A percentile compares a stretch with the other conserved stretches of the same genome.
Evolutionary conservation across 2,329 filamentous ascomycete genomes (phyloP).

Genomic region (Aspergillus fijiensis): DNA sequence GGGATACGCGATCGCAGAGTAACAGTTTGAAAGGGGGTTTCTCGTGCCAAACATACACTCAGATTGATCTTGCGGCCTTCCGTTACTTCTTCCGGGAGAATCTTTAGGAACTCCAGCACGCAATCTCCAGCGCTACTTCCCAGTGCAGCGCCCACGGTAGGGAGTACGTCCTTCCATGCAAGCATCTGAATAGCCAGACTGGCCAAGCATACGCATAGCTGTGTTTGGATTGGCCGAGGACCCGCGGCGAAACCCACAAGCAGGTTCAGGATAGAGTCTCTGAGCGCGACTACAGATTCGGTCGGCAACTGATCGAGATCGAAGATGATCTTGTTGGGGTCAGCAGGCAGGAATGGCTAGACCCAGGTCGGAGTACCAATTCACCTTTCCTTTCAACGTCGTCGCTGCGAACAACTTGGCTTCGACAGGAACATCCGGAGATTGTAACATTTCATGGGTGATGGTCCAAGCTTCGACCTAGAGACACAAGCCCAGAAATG

Average conservation of each 20-base stretch:
- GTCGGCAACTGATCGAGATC: conserved; percentile 86
- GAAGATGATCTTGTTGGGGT: conserved; percentile 78
- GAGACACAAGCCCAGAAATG: conserved; percentile 2
- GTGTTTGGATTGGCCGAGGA: conserved; percentile 79
- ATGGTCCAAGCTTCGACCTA: conserved; percentile 89
- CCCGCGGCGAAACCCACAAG: conserved; percentile 79
- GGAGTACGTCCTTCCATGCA: conserved; percentile 89
- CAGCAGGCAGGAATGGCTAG: conserved; percentile 20
- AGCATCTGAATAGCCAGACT: conserved; percentile 96
- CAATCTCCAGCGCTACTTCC: conserved; percentile 71
- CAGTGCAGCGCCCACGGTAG: conserved; percentile 74
- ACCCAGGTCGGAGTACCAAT: conserved; percentile 20
- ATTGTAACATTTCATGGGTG: conserved; percentile 82
- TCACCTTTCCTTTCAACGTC: conserved; percentile 95
- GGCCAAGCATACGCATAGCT: conserved; percentile 91
- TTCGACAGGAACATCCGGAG: conserved; percentile 70
- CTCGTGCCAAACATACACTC: conserved; percentile 77
- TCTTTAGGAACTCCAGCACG: conserved; percentile 92
- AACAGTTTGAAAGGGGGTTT: conserved; percentile 40
- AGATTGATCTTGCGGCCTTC: conserved; percentile 99
- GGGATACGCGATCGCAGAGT: conserved; percentile 35
- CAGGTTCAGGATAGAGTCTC: conserved; percentile 79
- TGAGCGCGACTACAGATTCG: conserved; percentile 70
- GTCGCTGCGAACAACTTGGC: conserved; percentile 94
- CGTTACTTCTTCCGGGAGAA: conserved; percentile 97